Percentiles rank a stretch among this genome's conserved stretches.
Conservation (phyloP, 768 basidiomycete species). For the Tylopilus felleus region DNA sequence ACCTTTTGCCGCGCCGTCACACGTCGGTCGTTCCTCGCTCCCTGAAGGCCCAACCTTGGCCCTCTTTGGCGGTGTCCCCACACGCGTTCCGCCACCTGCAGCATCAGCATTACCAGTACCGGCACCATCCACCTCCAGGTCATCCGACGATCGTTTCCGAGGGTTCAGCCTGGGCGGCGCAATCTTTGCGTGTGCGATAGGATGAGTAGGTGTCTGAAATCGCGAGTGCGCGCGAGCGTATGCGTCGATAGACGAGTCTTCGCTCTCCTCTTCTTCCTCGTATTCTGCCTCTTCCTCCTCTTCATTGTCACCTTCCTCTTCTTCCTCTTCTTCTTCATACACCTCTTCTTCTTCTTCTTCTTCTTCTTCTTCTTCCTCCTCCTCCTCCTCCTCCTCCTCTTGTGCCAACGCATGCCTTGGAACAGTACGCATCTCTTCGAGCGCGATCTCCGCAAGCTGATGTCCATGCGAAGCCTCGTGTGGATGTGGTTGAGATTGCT, state of each 20-base stretch:
- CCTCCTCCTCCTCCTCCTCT: slow-evolving; percentile 34
- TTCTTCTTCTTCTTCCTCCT: slow-evolving; percentile 20
- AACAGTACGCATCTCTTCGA: slow-evolving; percentile 23
- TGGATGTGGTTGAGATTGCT: slow-evolving; percentile 3
- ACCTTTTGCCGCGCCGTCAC: background rate
- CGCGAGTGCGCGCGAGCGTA: slow-evolving; percentile 5
- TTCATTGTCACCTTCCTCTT: slow-evolving; percentile 23
- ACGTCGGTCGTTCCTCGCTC: slow-evolving; percentile 9
- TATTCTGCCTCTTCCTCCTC: slow-evolving; percentile 18
- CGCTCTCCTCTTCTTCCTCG: slow-evolving; percentile 29
- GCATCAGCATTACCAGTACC: background rate
- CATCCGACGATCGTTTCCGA: slow-evolving; percentile 37
- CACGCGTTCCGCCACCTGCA: slow-evolving; percentile 6
- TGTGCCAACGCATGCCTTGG: slow-evolving; percentile 20
- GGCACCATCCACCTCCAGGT: slow-evolving; percentile 31
- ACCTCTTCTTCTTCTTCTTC: slow-evolving; percentile 26
- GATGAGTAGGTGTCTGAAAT: background rate
- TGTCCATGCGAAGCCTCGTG: slow-evolving; percentile 11
- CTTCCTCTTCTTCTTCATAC: slow-evolving; percentile 22
- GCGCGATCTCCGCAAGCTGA: slow-evolving; percentile 21
- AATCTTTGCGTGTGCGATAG: slow-evolving; percentile 9
- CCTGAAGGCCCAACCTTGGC: slow-evolving; percentile 21
- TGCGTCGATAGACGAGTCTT: slow-evolving; percentile 17
- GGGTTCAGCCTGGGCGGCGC: slow-evolving; percentile 19
- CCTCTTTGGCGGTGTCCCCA: slow-evolving; percentile 42